Base-by-base conservation (phyloP, 306 rosid genomes). In the Lithocarpus polystachyus region DNA sequence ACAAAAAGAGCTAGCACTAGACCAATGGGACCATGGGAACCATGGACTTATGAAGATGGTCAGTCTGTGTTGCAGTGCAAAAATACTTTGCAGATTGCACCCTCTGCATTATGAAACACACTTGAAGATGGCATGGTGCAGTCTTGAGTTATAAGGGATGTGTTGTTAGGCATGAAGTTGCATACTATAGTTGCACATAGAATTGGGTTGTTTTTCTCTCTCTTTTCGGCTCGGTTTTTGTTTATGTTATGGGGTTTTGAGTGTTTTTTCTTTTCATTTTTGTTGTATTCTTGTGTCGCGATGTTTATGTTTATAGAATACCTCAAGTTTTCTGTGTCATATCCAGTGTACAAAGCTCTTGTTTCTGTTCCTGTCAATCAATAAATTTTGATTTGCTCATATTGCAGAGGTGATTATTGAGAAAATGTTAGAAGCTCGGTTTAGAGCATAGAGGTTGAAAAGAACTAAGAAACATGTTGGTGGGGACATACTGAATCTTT, bases 21-120 rank as follows among this genome's bases (percentile, higher is more conserved):
- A 37, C 48, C 22, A 9, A 60, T 2, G 37, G 79, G 81, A 78
- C 65, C 72, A 55, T 74, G 76, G 77, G 70, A 81, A 89, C 72
- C 71, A 68, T 81, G 72, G 57, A 55, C 84, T 68, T 71, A 29
- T 26, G 72, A 71, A 68, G 73, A 80, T 69, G 56, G 43, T 24
- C 51, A 12, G 74, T 82, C 69, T 71, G 45, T 40, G 31, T 60
- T 22, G 7, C 26, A 57, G 48, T 24, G 28, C 60, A 14, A 23
- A 43, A 15, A 3, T 29, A 5, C 19, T 19, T 4, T 56, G 45
- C 76, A 22, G 54, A 6, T 54, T 40, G 55, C 65, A 6, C 48
- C 23, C 76, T 7, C 75, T 40, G 59, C 22, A 8, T 67, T 5
- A 56, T 28, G 35, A 79, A 83, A 82, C 67, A 74, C 68, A 55